Evolutionary conservation across 1,139 yeast genomes (phyloP).

Genomic region (Taphrina sp.): DNA sequence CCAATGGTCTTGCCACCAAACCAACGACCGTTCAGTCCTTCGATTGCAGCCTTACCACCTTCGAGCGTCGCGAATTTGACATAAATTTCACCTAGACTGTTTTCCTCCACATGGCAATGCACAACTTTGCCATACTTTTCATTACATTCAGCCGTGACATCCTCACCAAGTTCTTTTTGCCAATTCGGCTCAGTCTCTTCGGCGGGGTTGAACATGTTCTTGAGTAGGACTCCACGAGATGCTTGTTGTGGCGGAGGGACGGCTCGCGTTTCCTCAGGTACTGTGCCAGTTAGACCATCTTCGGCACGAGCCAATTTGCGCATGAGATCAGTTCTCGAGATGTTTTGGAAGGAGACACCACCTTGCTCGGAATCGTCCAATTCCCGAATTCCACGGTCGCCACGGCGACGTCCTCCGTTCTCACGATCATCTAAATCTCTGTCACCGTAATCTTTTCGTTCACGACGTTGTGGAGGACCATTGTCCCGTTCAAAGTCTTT

Average conservation of each 20-base stretch:
- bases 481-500: conserved; percentile 25
- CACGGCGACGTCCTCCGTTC: conserved; percentile 29
- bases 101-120: conserved; percentile 44
- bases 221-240: conserved; percentile 44
- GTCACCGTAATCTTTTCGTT: conserved; percentile 20
- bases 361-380: conserved; percentile 42
- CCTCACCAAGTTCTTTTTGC: conserved; percentile 46
- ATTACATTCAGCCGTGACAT: conserved; percentile 46
- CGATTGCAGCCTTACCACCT: conserved; percentile 43
- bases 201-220: conserved; percentile 46
- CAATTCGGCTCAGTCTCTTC: conserved; percentile 46
- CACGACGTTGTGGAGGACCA: conserved; percentile 19
- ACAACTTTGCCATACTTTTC: conserved; percentile 46
- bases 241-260: conserved; percentile 34
- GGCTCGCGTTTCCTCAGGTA: conserved; percentile 20
- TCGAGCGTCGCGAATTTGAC: conserved; percentile 43
- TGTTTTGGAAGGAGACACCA: conserved; percentile 41
- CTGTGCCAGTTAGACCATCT: conserved; percentile 37
- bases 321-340: conserved; percentile 43
- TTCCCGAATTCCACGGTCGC: conserved; percentile 29
- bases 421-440: conserved; percentile 31
- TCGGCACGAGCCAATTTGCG: conserved; percentile 45
- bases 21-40: conserved; percentile 45
- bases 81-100: conserved; percentile 44
- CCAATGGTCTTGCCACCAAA: conserved; percentile 45